Evolutionary conservation across 495 filamentous ascomycete genomes (phyloP), one percentile per base, ranked within the genome.

Genomic region (Neurospora terricola): DNA sequence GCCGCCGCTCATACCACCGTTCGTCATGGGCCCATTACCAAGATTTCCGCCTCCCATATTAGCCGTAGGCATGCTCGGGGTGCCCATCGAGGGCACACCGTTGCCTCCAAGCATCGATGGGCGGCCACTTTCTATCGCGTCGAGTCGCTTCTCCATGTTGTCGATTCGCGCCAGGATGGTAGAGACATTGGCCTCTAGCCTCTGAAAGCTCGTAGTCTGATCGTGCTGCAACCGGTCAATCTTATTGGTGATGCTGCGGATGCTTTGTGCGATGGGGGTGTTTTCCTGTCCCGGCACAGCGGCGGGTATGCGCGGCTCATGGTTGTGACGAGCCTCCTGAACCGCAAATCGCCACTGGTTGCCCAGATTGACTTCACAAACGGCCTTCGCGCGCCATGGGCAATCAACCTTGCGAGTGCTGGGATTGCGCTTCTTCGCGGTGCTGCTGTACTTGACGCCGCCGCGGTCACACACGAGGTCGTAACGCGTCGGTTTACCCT

Each of bases 401-500:
- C 85, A 87, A 71, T 87, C 85, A 38, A 87, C 80, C 78, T 87
- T 87, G 73, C 85, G 83, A 18, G 85, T 87, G 76, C 82, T 85
- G 7, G 85, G 85, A 72, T 84, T 86, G 23, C 85, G 82, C 80
- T 86, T 87, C 77, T 86, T 86, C 12, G 85, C 85, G 0, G 85
- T 87, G 78, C 84, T 87, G 78, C 72, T 83, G 78, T 87, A 87
- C 76, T 86, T 86, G 76, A 87, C 85, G 11, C 85, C 85, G 40
- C 85, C 85, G 39, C 85, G 84, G 70, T 87, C 85, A 77, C 85
- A 87, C 3, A 87, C 85, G 0, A 87, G 77, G 45, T 87, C 85
- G 75, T 85, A 87, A 27, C 85, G 81, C 27, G 85, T 87, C 0
- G 85, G 83, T 72, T 86, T 87, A 37, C 81, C 78, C 23, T 87